Evolutionary conservation across 495 filamentous ascomycete genomes (phyloP), one percentile per base, ranked within the genome.

Genomic region (Pseudomonodictys pantanalensis): DNA sequence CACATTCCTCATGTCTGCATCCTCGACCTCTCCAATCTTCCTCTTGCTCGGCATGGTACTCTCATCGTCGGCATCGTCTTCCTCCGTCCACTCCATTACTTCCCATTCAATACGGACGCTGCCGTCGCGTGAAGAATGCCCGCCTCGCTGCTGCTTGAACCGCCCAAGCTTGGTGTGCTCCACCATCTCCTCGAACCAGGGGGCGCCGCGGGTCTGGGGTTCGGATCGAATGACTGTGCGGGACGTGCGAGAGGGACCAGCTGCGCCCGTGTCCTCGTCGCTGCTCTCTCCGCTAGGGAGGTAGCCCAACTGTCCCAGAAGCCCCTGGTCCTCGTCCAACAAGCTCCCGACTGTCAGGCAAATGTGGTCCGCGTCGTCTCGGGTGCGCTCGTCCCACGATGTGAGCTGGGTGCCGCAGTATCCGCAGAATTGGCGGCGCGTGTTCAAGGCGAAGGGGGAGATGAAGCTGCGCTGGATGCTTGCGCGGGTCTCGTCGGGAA

Each of bases 171-270:
- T 75, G 65, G 87, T 91, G 28, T 89, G 86, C 58, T 87, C 80
- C 0, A 91, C 78, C 81, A 95, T 81, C 56, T 78, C 80, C 62
- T 95, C 89, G 65, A 95, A 90, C 90, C 90, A 95, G 1, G 88
- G 87, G 42, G 88, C 75, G 7, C 82, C 84, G n/a, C 76, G 64
- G 7, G 76, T 54, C 67, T 52, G 56, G 76, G 68, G 76, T 50
- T 66, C 64, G 64, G 71, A 69, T 35, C 66, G 72, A 3, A 17
- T 35, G 46, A 53, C 42, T 33, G 35, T 12, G 15, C 43, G 68
- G 39, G 11, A 39, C 46, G 61, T 65, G 7, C 20, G 50, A 46
- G 70, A 65, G 0, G 67, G 70, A 18, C 71, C 62, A 28, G 71
- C 52, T 9, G 45, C 35, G 8, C 41, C 45, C 52, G 43, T 60